Evolutionary conservation across 2,329 filamentous ascomycete species (phyloP).

Genomic region (Sporothrix pallida): DNA sequence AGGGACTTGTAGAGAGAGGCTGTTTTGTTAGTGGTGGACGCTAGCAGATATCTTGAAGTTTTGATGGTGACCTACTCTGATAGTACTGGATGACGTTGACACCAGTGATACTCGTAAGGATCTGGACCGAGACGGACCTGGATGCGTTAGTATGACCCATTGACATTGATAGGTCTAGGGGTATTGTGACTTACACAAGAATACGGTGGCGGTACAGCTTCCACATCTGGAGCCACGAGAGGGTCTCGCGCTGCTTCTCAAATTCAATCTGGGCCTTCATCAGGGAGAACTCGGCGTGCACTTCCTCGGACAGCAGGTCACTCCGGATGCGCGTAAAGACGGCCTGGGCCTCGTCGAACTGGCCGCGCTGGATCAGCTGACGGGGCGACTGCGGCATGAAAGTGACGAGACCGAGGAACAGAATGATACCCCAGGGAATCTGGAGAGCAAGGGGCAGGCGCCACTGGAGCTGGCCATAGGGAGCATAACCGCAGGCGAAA

Average conservation of each 20-base stretch:
- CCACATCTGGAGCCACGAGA: slow-evolving; percentile 58
- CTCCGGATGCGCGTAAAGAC: slow-evolving; percentile 57
- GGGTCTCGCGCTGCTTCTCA: slow-evolving; percentile 62
- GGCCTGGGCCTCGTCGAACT: slow-evolving; percentile 53
- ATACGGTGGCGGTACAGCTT: slow-evolving; percentile 57
- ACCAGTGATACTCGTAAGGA: slow-evolving; percentile 62
- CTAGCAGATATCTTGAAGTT: neutral
- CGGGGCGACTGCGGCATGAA: slow-evolving; percentile 63
- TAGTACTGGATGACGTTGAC: slow-evolving; percentile 58
- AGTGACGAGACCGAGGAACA: slow-evolving; percentile 59
- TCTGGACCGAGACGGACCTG: slow-evolving; percentile 59
- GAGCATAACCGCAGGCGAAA: slow-evolving; percentile 59
- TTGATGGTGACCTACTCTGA: no score
- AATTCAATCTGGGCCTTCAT: slow-evolving; percentile 62
- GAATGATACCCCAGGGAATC: slow-evolving; percentile 60
- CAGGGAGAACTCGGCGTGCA: slow-evolving; percentile 58
- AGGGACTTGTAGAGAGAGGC: slow-evolving; percentile 61
- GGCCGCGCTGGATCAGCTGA: slow-evolving; percentile 57
- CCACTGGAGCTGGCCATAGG: slow-evolving; percentile 61
- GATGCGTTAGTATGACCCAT: slow-evolving; percentile 26
- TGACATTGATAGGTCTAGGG: neutral
- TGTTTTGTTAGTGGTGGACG: slow-evolving; percentile 38
- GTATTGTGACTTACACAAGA: slow-evolving; percentile 47
- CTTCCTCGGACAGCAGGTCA: slow-evolving; percentile 51
- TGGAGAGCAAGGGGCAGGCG: slow-evolving; percentile 60